Evolutionary conservation across 176 grass and related monocot genomes (phyloP), one percentile per base, ranked within the genome.

Genomic region (Oryza meridionalis): DNA sequence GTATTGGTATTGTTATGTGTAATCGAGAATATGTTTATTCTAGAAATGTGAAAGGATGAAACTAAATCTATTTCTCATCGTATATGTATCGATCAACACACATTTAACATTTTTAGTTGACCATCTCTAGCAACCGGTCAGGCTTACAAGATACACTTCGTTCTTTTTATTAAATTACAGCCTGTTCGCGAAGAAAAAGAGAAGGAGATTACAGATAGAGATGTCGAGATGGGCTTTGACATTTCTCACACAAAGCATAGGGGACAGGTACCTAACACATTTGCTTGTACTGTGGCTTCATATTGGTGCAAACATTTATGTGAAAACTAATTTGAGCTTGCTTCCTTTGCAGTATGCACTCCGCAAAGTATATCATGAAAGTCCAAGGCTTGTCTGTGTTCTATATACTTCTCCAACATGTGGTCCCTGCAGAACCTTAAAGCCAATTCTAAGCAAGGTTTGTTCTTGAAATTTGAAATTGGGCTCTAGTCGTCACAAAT

Each of bases 381-480:
- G 97, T 75, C 88, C 93, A 81, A 87, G 93, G 42, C 79, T 99
- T 13, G 2, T 99, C 67, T 99, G 92, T 87, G 91, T 99, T 82
- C 61, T 99, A 83, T 99, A 99, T 85, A 99, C 97, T 77, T 84
- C 97, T 77, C 93, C 97, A 19, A 99, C 97, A 77, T 99, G 97
- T 59, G 97, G 97, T 88, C 97, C 97, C 44, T 99, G 97, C 77
- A 96, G 97, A 88, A 99, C 97, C 45, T 88, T 99, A 81, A 99
- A 99, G 73, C 97, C 97, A 83, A 99, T 99, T 83, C 75, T 99
- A 71, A 91, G 79, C 93, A 96, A 99, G 97, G 97, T 99, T 87
- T 26, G 83, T 76, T 80, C 38, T 64, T 55, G 50, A 90, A 84
- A 85, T 37, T 75, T 62, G 2, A 13, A 43, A 35, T 21, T 65